A percentile compares a stretch with the other conserved stretches of the same genome.
These are phyloP conservation scores for Colletotrichum sp. DNA, from an alignment of 2,329 filamentous ascomycete species.

Conservation along the genomic window DNA sequence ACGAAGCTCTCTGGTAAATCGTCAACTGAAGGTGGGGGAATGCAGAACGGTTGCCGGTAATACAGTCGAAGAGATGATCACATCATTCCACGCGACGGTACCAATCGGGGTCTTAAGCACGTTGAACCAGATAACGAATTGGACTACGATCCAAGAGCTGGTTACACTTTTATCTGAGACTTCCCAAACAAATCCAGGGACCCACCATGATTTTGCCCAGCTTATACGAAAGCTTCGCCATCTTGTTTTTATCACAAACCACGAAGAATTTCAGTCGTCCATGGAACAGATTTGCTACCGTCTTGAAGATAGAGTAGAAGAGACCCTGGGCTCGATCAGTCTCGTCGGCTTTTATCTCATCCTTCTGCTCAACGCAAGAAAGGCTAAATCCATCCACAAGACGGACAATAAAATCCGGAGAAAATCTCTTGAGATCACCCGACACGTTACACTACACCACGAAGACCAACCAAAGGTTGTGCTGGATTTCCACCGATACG, in stretches of 20 bases:
- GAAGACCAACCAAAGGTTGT: neutral
- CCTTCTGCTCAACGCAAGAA: conserved; percentile 4
- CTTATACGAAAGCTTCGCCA: neutral
- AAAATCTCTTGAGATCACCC: neutral
- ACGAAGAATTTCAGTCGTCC: neutral
- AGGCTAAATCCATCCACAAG: neutral
- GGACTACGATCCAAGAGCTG: neutral
- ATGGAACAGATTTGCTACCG: neutral
- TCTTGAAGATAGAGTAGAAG: neutral
- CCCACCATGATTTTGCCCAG: neutral
- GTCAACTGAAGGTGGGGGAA: neutral
- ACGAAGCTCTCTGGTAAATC: neutral
- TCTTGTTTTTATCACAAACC: neutral
- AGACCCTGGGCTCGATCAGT: neutral
- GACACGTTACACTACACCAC: neutral
- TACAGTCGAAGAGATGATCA: neutral
- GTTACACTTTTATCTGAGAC: neutral
- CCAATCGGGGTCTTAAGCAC: conserved; percentile 8
- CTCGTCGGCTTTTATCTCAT: neutral
- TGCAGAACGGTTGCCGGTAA: neutral
- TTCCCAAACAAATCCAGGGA: neutral
- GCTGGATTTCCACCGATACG: neutral
- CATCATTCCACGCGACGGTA: neutral
- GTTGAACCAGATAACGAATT: neutral
- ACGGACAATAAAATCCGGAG: neutral